Percentiles rank a stretch among this genome's conserved stretches.
These are phyloP conservation scores for Leishmania lainsoni DNA, from an alignment of 208 protist species.

Conservation along the genomic window DNA sequence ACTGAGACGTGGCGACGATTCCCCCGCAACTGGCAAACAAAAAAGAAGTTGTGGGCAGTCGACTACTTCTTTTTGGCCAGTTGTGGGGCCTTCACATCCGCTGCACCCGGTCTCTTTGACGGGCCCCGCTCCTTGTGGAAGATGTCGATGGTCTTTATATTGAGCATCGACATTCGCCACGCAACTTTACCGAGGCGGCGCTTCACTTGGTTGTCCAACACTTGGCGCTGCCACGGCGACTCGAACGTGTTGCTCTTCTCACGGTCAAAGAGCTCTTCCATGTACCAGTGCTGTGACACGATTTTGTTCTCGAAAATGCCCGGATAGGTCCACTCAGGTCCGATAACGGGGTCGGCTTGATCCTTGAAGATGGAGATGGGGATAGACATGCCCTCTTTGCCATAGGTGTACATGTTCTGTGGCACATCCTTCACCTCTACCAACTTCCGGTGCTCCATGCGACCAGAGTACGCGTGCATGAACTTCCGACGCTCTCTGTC, in stretches of 20 bases:
- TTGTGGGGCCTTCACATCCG: constrained; percentile 27
- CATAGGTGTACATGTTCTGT: constrained; percentile 92
- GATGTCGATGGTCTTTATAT: constrained; percentile 78
- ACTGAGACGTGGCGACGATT: neutral
- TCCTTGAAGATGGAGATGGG: constrained; percentile 92
- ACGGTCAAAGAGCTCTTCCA: constrained; percentile 83
- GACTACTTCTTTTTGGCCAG: constrained; percentile 33
- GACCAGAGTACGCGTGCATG: constrained; percentile 66
- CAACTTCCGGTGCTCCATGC: constrained; percentile 74
- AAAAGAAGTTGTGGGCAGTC: neutral
- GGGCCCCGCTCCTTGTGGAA: constrained; percentile 89
- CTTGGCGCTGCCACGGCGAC: constrained; percentile 79
- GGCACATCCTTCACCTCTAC: constrained; percentile 89
- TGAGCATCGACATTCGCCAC: constrained; percentile 80
- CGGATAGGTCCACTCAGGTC: constrained; percentile 91
- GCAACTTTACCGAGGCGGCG: constrained; percentile 62
- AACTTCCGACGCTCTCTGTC: constrained; percentile 79
- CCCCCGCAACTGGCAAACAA: neutral
- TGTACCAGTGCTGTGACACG: constrained; percentile 78
- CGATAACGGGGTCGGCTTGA: constrained; percentile 86
- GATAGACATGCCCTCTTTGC: constrained; percentile 92
- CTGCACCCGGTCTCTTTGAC: constrained; percentile 62
- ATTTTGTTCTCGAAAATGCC: constrained; percentile 94
- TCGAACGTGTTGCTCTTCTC: constrained; percentile 71
- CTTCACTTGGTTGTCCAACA: constrained; percentile 89